Conservation (phyloP, 306 rosid species). For the cucumber (Cucumis sativus) region DNA sequence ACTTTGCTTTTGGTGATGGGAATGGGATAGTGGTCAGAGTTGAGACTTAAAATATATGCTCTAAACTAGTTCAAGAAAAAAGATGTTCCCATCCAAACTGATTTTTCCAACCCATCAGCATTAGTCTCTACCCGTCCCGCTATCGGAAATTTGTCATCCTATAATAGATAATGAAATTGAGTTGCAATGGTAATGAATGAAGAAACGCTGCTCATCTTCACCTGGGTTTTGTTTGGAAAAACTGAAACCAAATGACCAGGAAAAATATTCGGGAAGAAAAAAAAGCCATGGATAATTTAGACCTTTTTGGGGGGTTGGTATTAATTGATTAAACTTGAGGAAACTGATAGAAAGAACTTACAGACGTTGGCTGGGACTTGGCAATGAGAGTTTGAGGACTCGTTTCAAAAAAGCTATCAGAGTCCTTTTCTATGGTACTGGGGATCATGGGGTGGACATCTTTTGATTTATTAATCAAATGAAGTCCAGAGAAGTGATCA, state of each 20-base stretch:
- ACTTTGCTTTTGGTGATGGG: not conserved
- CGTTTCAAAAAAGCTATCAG: slow-evolving; percentile 80
- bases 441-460: slow-evolving; percentile 39
- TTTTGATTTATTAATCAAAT: slow-evolving; percentile 38
- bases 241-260: not conserved
- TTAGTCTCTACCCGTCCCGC: not conserved
- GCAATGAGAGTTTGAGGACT: slow-evolving; percentile 57
- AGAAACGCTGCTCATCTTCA: not conserved
- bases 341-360: slow-evolving; percentile 19
- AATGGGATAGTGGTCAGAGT: not conserved
- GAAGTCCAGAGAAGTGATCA: slow-evolving; percentile 69
- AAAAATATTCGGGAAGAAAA: not conserved
- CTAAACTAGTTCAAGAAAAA: not conserved
- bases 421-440: slow-evolving; percentile 31
- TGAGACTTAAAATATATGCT: not conserved
- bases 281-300: not conserved
- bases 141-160: not conserved
- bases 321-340: slow-evolving; percentile 33
- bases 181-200: not conserved
- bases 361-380: slow-evolving; percentile 28
- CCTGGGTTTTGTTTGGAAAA: not conserved
- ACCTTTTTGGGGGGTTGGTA: not conserved
- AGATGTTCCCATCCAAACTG: not conserved
- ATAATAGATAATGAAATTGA: not conserved
- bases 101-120: not conserved